Conservation (phyloP, 129 eudicot genomes). For the Centrapalus pauciflorus region DNA sequence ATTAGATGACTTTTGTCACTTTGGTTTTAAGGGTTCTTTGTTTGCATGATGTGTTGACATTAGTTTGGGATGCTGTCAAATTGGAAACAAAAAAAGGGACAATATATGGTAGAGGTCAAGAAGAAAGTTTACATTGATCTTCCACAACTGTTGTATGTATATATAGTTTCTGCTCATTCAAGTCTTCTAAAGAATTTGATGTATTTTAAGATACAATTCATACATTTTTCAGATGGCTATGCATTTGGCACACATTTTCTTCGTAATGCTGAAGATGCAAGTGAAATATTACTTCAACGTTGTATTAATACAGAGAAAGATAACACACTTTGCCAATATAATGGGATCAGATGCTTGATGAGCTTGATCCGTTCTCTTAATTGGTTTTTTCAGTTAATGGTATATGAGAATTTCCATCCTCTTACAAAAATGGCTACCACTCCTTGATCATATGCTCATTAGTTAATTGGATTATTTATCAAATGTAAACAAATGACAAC, state of each 20-base stretch:
- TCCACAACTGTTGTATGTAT: constrained; percentile 25
- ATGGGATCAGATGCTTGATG: too few species aligned
- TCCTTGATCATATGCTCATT: too few species aligned
- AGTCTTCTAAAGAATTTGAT: background rate
- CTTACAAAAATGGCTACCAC: too few species aligned
- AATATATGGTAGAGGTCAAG: constrained; percentile 10
- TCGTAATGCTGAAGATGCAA: background rate
- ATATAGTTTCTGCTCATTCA: constrained; percentile 2
- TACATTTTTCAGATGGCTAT: background rate
- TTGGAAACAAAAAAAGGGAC: background rate
- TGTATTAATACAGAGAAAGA: background rate
- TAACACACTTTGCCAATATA: background rate
- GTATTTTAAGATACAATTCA: constrained; percentile 6
- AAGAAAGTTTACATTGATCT: constrained; percentile 12
- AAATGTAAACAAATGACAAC: too few species aligned
- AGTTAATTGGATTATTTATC: too few species aligned
- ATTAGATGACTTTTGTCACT: background rate
- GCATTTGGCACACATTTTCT: too few species aligned
- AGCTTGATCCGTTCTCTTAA: too few species aligned
- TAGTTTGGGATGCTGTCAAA: background rate
- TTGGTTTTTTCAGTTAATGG: too few species aligned
- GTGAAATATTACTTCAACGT: background rate
- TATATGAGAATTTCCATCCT: too few species aligned
- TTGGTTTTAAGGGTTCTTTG: constrained; percentile 5
- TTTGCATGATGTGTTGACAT: background rate